Evolutionary conservation across 2,329 filamentous ascomycete species (phyloP).

Genomic region (Mycogone perniciosa): DNA sequence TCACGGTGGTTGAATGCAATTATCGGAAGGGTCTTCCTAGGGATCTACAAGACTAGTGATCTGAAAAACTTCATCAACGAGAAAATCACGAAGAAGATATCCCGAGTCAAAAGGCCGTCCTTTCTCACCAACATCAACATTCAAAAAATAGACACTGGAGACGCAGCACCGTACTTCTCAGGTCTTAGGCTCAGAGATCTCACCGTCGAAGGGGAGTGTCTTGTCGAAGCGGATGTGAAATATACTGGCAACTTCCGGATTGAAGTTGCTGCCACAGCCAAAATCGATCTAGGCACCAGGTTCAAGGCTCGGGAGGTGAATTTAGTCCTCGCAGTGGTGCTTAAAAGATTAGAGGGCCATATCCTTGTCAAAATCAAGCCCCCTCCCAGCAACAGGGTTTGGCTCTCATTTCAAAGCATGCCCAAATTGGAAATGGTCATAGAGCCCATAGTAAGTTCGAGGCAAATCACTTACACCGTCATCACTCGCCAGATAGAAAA

Average conservation of each 20-base stretch:
- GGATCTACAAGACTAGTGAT: slow-evolving; percentile 76
- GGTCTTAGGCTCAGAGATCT: slow-evolving; percentile 84
- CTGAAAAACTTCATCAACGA: slow-evolving; percentile 71
- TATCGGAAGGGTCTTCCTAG: slow-evolving; percentile 80
- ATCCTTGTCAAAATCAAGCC: slow-evolving; percentile 83
- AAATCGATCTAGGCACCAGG: slow-evolving; percentile 79
- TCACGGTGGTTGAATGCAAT: slow-evolving; percentile 92
- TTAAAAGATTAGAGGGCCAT: slow-evolving; percentile 83
- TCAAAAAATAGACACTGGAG: slow-evolving; percentile 76
- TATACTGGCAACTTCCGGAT: slow-evolving; percentile 87
- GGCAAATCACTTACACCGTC: slow-evolving; percentile 90
- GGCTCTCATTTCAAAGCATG: slow-evolving; percentile 91
- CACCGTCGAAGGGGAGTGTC: slow-evolving; percentile 84
- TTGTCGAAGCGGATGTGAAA: slow-evolving; percentile 77
- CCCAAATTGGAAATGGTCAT: slow-evolving; percentile 92
- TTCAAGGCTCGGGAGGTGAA: slow-evolving; percentile 91
- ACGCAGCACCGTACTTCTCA: slow-evolving; percentile 79
- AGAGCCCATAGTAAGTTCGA: slow-evolving; percentile 88
- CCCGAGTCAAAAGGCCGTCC: slow-evolving; percentile 82
- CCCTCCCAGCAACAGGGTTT: slow-evolving; percentile 90
- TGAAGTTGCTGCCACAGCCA: slow-evolving; percentile 86
- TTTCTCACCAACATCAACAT: slow-evolving; percentile 84
- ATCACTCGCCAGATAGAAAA: slow-evolving; percentile 92
- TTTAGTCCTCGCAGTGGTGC: slow-evolving; percentile 74
- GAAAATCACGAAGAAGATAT: slow-evolving; percentile 94